Percentiles rank a stretch among this genome's conserved stretches.
Evolutionary conservation across 163 green algal genomes (phyloP).

Genomic region (Chlamydomonas reinhardtii): DNA sequence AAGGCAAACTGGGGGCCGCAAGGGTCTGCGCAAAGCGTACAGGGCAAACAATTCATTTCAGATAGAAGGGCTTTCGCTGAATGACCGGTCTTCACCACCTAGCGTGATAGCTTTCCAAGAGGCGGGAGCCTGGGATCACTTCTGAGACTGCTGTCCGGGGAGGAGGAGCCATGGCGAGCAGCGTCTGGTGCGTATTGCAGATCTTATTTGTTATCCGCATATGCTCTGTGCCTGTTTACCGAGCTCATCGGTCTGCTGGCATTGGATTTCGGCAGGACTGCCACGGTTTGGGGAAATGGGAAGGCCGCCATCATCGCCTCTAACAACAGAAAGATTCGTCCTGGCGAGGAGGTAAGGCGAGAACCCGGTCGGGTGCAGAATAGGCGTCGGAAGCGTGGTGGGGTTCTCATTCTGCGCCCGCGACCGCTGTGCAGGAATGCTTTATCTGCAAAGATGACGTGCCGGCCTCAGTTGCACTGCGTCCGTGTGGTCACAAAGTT

Average conservation of each 20-base stretch:
- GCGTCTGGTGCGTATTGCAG: background rate
- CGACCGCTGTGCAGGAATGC: constrained; percentile 40
- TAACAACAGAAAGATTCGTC: constrained; percentile 4
- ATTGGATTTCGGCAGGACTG: constrained; percentile 5
- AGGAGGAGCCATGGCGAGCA: too few species aligned
- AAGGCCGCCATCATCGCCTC: constrained; percentile 40
- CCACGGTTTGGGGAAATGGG: constrained; percentile 57
- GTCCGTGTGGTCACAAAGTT: constrained; percentile 64
- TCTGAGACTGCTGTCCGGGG: too few species aligned
- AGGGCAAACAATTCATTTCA: too few species aligned
- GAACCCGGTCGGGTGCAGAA: background rate
- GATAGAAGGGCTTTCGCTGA: background rate
- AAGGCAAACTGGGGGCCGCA: too few species aligned
- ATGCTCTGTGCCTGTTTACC: background rate
- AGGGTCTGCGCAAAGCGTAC: too few species aligned
- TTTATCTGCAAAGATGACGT: constrained; percentile 63
- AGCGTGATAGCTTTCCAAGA: background rate
- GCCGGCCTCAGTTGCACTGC: constrained; percentile 58
- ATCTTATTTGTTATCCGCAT: background rate
- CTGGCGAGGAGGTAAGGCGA: constrained; percentile 58
- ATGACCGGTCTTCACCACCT: too few species aligned
- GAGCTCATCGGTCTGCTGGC: too few species aligned
- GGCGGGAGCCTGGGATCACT: background rate
- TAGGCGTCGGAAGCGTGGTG: too few species aligned
- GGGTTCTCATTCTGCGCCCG: background rate